Evolutionary conservation across 2,329 filamentous ascomycete species (phyloP).

Genomic region (Aspergillus quadrilineatus): DNA sequence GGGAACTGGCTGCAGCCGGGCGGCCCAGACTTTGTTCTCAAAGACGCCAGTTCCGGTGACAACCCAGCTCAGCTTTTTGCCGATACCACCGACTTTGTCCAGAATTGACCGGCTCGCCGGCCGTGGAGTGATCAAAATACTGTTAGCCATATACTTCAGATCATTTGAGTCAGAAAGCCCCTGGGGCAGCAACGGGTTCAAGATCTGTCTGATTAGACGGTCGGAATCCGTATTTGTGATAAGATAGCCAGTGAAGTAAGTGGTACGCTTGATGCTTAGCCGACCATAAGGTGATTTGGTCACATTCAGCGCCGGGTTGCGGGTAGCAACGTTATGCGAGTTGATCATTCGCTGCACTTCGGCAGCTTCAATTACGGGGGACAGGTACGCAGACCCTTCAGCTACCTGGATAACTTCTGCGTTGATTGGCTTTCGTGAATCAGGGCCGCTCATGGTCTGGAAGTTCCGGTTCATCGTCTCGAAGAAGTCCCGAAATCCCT

Average conservation of each 20-base stretch:
- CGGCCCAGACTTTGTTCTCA: conserved; percentile 86
- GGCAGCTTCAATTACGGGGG: conserved; percentile 75
- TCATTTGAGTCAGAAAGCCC: conserved; percentile 64
- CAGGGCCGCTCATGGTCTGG: conserved; percentile 41
- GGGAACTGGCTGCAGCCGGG: conserved; percentile 70
- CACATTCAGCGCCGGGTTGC: conserved; percentile 32
- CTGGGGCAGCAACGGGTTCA: conserved; percentile 59
- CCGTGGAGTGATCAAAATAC: conserved; percentile 82
- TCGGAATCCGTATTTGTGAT: conserved; percentile 70
- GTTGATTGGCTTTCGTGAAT: conserved; percentile 63
- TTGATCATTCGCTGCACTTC: conserved; percentile 90
- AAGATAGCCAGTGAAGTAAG: conserved; percentile 91
- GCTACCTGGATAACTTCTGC: conserved; percentile 85
- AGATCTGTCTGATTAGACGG: conserved; percentile 63
- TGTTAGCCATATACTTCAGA: conserved; percentile 80
- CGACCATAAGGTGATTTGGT: conserved; percentile 46
- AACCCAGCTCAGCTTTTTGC: conserved; percentile 79
- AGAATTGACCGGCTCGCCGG: conserved; percentile 71
- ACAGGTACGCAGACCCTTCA: conserved; percentile 70
- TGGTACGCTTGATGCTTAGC: conserved; percentile 77
- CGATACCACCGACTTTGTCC: conserved; percentile 82
- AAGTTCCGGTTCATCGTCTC: conserved; percentile 68
- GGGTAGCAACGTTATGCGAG: conserved; percentile 64
- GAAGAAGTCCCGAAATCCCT: conserved; percentile 83
- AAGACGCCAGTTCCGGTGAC: conserved; percentile 72